These are phyloP conservation scores for Xylaria sp. DNA, from an alignment of 495 filamentous ascomycete genomes.

Conservation along the genomic window DNA sequence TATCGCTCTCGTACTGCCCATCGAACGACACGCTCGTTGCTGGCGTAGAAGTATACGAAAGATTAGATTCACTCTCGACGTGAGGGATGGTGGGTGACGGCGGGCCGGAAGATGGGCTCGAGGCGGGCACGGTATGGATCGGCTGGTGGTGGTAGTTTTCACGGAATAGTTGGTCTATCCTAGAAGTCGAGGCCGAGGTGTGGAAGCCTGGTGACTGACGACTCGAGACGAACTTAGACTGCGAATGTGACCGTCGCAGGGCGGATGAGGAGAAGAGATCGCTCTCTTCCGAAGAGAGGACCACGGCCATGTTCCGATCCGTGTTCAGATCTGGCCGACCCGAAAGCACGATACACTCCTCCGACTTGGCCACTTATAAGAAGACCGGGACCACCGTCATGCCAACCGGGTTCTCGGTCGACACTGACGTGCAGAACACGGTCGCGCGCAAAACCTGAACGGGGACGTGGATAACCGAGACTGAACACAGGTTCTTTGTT, in stretches of 20 bases:
- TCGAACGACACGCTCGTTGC: slow-evolving; percentile 69
- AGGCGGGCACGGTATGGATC: slow-evolving; percentile 43
- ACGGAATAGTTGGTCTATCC: slow-evolving; percentile 43
- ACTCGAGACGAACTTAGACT: slow-evolving; percentile 49
- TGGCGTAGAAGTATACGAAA: slow-evolving; percentile 62
- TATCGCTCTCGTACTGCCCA: slow-evolving; percentile 57
- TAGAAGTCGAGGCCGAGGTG: slow-evolving; percentile 51
- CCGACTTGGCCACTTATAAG: slow-evolving; percentile 26
- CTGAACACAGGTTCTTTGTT: slow-evolving; percentile 10
- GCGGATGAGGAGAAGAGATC: slow-evolving; percentile 51
- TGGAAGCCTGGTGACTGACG: slow-evolving; percentile 45
- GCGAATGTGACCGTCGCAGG: slow-evolving; percentile 57
- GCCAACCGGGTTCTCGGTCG: slow-evolving; percentile 18
- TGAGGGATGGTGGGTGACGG: slow-evolving; percentile 50
- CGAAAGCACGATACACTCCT: slow-evolving; percentile 26
- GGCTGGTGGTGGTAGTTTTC: slow-evolving; percentile 38
- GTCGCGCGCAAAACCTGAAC: background rate
- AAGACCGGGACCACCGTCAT: slow-evolving; percentile 22
- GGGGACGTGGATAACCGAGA: slow-evolving; percentile 2
- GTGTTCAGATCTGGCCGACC: slow-evolving; percentile 4
- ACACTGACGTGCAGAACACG: background rate
- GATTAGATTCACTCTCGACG: slow-evolving; percentile 45
- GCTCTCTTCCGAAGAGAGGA: slow-evolving; percentile 53
- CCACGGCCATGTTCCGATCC: slow-evolving; percentile 52
- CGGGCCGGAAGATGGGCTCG: slow-evolving; percentile 57